Conservation (phyloP, 208 protist species). For the Wallacemonas collosoma region DNA sequence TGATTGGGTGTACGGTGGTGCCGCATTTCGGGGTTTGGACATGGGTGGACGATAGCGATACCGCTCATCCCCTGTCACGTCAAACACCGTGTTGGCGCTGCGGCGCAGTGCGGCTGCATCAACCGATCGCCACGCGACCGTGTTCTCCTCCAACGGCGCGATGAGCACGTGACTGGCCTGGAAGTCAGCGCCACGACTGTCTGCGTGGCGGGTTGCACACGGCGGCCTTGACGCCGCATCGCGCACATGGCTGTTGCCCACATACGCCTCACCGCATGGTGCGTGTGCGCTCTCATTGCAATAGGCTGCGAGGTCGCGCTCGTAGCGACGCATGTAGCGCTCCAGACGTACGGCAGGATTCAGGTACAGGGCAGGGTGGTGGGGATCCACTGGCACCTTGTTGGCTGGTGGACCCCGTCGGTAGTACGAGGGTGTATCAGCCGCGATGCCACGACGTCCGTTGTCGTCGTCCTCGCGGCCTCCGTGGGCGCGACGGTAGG, state of each 20-base stretch:
- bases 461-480: conserved; percentile 5
- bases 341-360: conserved; percentile 53
- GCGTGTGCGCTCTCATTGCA: conserved; percentile 3
- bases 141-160: conserved; percentile 19
- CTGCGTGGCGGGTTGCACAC: not conserved
- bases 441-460: not conserved
- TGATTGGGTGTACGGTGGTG: not conserved
- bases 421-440: conserved; percentile 3
- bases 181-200: conserved; percentile 6
- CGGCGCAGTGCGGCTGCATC: conserved; percentile 36
- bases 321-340: conserved; percentile 58
- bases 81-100: conserved; percentile 73
- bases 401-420: not conserved
- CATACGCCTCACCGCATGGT: too few relatives aligned
- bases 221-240: too few relatives aligned
- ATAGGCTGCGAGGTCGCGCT: conserved; percentile 44
- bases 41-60: conserved; percentile 50
- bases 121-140: not conserved
- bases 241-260: too few relatives aligned
- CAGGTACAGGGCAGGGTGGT: conserved; percentile 31
- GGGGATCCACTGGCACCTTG: not conserved
- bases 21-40: not conserved
- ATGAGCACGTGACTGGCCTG: conserved; percentile 11
- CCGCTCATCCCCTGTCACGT: conserved; percentile 71
- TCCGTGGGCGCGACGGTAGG: conserved; percentile 15